Evolutionary conservation across 805 yeast genomes (phyloP).

Genomic region (Metschnikowia kunwiensis): DNA sequence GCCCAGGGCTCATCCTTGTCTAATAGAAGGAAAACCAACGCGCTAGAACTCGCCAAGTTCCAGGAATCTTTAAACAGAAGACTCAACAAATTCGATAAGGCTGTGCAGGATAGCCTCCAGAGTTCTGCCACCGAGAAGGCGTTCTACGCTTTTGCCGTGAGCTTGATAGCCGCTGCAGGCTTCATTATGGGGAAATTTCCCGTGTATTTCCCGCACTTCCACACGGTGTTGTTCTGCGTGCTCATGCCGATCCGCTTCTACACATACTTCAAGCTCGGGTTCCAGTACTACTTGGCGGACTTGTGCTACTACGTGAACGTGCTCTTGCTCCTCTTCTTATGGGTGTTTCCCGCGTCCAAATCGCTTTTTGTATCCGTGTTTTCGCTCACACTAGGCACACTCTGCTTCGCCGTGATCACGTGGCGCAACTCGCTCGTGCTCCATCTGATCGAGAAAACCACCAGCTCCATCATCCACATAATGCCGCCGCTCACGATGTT

Average conservation of each 20-base stretch:
- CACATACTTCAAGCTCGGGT: conserved; percentile 74
- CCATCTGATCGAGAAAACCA: conserved; percentile 89
- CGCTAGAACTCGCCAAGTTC: conserved; percentile 27
- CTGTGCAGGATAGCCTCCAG: conserved; percentile 33
- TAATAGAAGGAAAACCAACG: conserved; percentile 1
- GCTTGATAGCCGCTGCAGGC: conserved; percentile 68
- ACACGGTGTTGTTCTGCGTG: conserved; percentile 56
- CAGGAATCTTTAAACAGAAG: conserved; percentile 33
- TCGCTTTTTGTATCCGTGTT: conserved; percentile 78
- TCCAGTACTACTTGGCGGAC: conserved; percentile 87
- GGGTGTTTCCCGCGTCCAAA: conserved; percentile 77
- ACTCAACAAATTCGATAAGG: conserved; percentile 34
- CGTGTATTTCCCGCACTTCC: conserved; percentile 68
- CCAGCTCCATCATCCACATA: conserved; percentile 85
- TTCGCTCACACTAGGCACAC: conserved; percentile 83
- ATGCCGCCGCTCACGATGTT: conserved; percentile 87
- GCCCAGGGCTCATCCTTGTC: conserved; percentile 6
- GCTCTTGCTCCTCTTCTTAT: conserved; percentile 64
- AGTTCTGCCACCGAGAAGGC: conserved; percentile 58
- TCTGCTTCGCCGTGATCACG: conserved; percentile 89
- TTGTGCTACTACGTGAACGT: conserved; percentile 87
- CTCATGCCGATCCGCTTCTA: conserved; percentile 84
- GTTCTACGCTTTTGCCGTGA: conserved; percentile 73
- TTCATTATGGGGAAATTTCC: conserved; percentile 77
- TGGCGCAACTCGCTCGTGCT: conserved; percentile 94